Base-by-base conservation (phyloP, 169 alveolate species). In the Eimeria falciformis region DNA sequence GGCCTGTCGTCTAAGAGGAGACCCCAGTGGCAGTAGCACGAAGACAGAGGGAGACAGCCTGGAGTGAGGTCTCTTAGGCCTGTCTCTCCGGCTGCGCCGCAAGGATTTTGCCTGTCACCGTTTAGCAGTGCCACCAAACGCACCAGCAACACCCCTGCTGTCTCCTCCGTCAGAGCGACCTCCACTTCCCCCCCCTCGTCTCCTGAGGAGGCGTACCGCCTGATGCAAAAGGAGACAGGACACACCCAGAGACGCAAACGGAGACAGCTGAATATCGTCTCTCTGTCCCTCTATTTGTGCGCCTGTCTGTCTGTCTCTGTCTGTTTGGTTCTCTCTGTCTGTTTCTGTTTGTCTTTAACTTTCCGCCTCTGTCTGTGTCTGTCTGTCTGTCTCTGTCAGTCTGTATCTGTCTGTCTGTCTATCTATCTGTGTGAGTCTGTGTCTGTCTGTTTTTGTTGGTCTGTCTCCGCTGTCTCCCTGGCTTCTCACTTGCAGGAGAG, bases 1-100 rank as follows among this genome's bases (percentile, higher is more conserved):
- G 68, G 0, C 27, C 69, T 43, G 29, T 77, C 86, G 12, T 77
- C 86, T 23, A 77, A 68, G 25, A 77, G 33, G 46, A 77, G 58
- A 21, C 86, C 86, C 86, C 86, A 77, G 53, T 77, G 86, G 37
- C 86, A 77, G 68, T n/a, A 77, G 68, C 86, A 77, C 27, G 68
- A 4, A 7, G 62, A 50, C n/a, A 14, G n/a, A n/a, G n/a, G n/a
- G n/a, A n/a, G 25, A 33, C 53, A 23, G 25, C 56, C 83, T 18
- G 62, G 62, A 21, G 62, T n/a, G 62, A 21, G 23, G 23, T 21
- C 62, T 21, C 62, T 50, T 50, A 21, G 62, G 23, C 18, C 47
- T 25, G 75, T 43, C 9, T 37, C 77, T 21, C 46, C 77, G 6
- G 77, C 77, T 21, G 33, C 45, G 0, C 12, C 40, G 5, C 55